These are phyloP conservation scores for Picea glauca DNA, from an alignment of 75 land plant species.

Conservation along the genomic window DNA sequence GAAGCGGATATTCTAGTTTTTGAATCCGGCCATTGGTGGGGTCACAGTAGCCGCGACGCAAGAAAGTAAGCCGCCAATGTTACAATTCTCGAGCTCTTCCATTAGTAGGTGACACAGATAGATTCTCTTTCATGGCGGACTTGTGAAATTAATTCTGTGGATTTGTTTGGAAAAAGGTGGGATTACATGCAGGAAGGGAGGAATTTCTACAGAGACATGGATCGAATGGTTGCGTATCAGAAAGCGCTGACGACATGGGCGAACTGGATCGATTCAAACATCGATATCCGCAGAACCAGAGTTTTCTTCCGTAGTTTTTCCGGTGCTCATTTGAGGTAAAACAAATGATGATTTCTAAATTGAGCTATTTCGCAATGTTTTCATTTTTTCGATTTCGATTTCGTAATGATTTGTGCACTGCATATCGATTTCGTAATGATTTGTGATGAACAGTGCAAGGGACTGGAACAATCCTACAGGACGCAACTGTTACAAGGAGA, in stretches of 20 bases:
- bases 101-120: too few relatives aligned
- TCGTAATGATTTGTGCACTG: too few relatives aligned
- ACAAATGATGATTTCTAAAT: neutral
- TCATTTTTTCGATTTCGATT: too few relatives aligned
- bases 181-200: constrained; percentile 48
- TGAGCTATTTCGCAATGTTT: too few relatives aligned
- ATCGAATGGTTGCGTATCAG: constrained; percentile 42
- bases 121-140: too few relatives aligned
- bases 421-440: neutral
- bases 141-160: neutral
- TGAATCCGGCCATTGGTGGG: too few relatives aligned
- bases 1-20: too few relatives aligned
- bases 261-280: constrained; percentile 50
- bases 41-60: too few relatives aligned
- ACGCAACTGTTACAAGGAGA: neutral
- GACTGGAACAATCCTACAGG: neutral
- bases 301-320: constrained; percentile 65
- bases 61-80: too few relatives aligned
- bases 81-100: too few relatives aligned
- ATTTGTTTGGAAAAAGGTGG: constrained; percentile 33
- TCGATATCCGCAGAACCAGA: constrained; percentile 37
- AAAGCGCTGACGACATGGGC: constrained; percentile 67
- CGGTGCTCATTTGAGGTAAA: constrained; percentile 57
- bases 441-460: neutral
- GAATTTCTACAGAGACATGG: constrained; percentile 42